These are phyloP conservation scores for Rugonectria rugulosa DNA, from an alignment of 2,329 filamentous ascomycete species.

Conservation along the genomic window DNA sequence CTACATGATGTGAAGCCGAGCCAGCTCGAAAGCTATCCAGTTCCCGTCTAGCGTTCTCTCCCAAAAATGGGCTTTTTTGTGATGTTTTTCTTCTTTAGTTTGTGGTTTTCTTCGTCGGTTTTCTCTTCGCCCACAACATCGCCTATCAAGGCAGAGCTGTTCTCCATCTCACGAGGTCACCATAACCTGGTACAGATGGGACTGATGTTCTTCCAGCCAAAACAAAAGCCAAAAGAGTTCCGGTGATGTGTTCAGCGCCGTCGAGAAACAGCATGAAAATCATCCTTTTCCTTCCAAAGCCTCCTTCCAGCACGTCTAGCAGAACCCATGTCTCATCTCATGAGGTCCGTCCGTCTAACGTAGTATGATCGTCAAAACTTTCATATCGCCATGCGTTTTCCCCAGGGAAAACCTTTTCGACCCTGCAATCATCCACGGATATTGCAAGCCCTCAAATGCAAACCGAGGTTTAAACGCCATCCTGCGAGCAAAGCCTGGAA, in stretches of 20 bases:
- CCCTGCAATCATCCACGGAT: constrained; percentile 37
- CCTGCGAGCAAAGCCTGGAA: constrained; percentile 37
- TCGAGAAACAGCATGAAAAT: constrained; percentile 9
- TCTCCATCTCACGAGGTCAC: constrained; percentile 23
- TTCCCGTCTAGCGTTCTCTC: constrained; percentile 35
- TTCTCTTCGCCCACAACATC: constrained; percentile 26
- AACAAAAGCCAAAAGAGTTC: constrained; percentile 17
- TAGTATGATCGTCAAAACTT: constrained; percentile 47
- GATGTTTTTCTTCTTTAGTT: constrained; percentile 36
- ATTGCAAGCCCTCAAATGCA: constrained; percentile 40
- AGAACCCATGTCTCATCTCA: constrained; percentile 36
- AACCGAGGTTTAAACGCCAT: constrained; percentile 34
- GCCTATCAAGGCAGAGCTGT: constrained; percentile 19
- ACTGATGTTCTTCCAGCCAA: constrained; percentile 18
- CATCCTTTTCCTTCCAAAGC: constrained; percentile 14
- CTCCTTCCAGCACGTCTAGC: constrained; percentile 34
- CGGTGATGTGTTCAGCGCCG: constrained; percentile 10
- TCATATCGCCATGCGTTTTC: constrained; percentile 41
- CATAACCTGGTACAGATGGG: constrained; percentile 15
- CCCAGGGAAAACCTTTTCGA: constrained; percentile 33
- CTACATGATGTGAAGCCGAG: constrained; percentile 22
- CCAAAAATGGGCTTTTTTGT: constrained; percentile 35
- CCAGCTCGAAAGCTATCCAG: constrained; percentile 36
- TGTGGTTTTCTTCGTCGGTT: constrained; percentile 31
- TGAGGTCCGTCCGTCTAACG: constrained; percentile 44